Conservation (phyloP, 2,329 filamentous ascomycete genomes). For the Monilinia laxa region DNA sequence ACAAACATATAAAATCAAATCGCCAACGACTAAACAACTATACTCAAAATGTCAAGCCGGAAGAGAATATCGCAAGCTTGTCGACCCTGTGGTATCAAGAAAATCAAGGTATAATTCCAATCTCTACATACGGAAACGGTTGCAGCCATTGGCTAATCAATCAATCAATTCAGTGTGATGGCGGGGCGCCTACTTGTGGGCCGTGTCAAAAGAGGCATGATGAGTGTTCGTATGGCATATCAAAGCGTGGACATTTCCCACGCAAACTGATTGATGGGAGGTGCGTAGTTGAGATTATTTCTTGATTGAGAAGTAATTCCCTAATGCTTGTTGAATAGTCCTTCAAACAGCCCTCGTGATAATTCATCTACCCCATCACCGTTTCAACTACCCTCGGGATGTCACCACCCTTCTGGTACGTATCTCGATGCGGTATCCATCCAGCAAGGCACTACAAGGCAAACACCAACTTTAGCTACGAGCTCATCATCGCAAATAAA, state of each 20-base stretch:
- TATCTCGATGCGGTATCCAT: not conserved
- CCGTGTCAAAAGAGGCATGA: slow-evolving; percentile 32
- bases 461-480: not conserved
- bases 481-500: slow-evolving; percentile 13
- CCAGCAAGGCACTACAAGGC: not conserved
- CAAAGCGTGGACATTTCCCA: slow-evolving; percentile 31
- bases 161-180: slow-evolving; percentile 35
- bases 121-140: not conserved
- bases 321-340: slow-evolving; percentile 12
- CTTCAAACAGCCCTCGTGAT: slow-evolving; percentile 12
- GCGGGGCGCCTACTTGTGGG: slow-evolving; percentile 32
- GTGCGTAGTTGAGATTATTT: slow-evolving; percentile 24
- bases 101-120: slow-evolving; percentile 33
- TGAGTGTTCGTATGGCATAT: slow-evolving; percentile 37
- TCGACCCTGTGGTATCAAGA: slow-evolving; percentile 35
- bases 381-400: not conserved
- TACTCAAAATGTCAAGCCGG: slow-evolving; percentile 23
- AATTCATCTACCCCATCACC: slow-evolving; percentile 1
- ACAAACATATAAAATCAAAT: not conserved
- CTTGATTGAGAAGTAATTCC: not conserved
- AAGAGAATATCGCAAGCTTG: slow-evolving; percentile 39
- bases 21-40: not conserved
- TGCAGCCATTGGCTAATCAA: slow-evolving; percentile 16
- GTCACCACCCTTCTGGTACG: not conserved
- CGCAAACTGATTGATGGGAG: slow-evolving; percentile 23